Conservation (phyloP, 2,329 filamentous ascomycete genomes). For the Diplocarpon mali region DNA sequence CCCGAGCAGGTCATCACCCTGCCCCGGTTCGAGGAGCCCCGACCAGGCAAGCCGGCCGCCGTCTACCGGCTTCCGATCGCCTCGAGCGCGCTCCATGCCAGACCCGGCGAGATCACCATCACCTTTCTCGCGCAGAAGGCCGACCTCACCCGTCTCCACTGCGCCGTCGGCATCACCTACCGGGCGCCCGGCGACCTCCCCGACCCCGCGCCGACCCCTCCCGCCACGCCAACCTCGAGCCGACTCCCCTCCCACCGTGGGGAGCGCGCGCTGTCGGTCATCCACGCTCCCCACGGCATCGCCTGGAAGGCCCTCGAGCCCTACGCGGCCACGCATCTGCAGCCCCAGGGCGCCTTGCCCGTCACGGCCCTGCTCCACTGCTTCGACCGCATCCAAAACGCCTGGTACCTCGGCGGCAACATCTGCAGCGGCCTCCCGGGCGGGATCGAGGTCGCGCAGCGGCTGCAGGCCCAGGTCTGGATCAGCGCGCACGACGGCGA, state of each 20-base stretch:
- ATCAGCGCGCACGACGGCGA: conserved; percentile 50
- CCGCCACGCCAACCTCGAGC: conserved; percentile 2
- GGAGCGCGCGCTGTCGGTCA: conserved; percentile 40
- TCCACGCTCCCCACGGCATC: conserved; percentile 56
- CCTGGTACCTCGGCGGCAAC: conserved; percentile 51
- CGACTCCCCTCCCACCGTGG: conserved; percentile 22
- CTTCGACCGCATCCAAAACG: conserved; percentile 47
- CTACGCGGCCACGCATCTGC: conserved; percentile 47
- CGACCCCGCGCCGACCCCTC: conserved; percentile 5
- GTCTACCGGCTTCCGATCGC: conserved; percentile 39
- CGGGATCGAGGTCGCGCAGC: conserved; percentile 44
- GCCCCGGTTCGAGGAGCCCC: conserved; percentile 36
- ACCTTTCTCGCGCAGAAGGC: conserved; percentile 50
- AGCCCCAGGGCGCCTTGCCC: conserved; percentile 44
- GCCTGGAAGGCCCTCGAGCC: conserved; percentile 40
- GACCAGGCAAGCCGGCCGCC: conserved; percentile 19
- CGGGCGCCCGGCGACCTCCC: conserved; percentile 23
- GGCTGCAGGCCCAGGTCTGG: conserved; percentile 45
- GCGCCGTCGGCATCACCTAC: conserved; percentile 63
- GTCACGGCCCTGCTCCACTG: conserved; percentile 54
- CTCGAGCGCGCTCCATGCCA: conserved; percentile 38
- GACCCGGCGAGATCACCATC: conserved; percentile 59
- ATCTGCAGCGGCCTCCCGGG: conserved; percentile 45
- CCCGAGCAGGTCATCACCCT: conserved; percentile 35
- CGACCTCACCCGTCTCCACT: conserved; percentile 50